Conservation (phyloP, 192 early-diverging fungal species). For the Podochytrium sp. region DNA sequence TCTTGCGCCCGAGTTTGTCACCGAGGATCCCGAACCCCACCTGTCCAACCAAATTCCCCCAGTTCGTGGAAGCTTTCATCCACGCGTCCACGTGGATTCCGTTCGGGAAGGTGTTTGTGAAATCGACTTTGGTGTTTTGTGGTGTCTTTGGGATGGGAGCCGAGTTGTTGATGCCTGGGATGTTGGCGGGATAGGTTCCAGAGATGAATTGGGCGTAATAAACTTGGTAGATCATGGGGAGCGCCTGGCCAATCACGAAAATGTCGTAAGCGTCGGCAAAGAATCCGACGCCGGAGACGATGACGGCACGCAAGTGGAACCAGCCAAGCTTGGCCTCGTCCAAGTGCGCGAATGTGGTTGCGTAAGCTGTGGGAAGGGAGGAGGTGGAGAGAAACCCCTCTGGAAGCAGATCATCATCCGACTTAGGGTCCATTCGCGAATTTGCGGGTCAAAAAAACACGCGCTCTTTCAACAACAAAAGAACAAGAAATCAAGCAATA, state of each 20-base stretch:
- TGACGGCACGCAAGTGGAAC: slow-evolving; percentile 54
- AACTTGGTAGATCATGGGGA: slow-evolving; percentile 75
- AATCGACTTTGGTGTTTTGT: slow-evolving; percentile 34
- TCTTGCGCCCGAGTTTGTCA: slow-evolving; percentile 87
- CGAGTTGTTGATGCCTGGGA: slow-evolving; percentile 3
- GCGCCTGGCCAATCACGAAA: slow-evolving; percentile 88
- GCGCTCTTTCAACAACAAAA: too few species aligned
- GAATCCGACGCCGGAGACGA: slow-evolving; percentile 51
- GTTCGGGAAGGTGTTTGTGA: slow-evolving; percentile 20
- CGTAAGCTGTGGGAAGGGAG: too few species aligned
- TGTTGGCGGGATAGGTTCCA: slow-evolving; percentile 41
- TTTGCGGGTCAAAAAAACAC: too few species aligned
- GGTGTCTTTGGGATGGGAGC: slow-evolving; percentile 21
- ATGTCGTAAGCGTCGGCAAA: slow-evolving; percentile 79
- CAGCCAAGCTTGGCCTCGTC: slow-evolving; percentile 51
- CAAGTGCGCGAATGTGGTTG: slow-evolving; percentile 45
- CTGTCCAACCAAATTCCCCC: slow-evolving; percentile 93
- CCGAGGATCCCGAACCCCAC: slow-evolving; percentile 86
- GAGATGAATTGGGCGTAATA: slow-evolving; percentile 27
- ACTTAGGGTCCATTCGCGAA: too few species aligned
- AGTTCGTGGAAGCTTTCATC: slow-evolving; percentile 85
- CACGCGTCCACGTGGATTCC: slow-evolving; percentile 68
- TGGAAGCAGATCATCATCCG: too few species aligned
- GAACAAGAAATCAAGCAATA: too few species aligned
- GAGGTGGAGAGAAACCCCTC: too few species aligned